Percentiles rank a stretch among this genome's conserved stretches.
These are phyloP conservation scores for Thielaviopsis musarum DNA, from an alignment of 2,329 filamentous ascomycete species.

Conservation along the genomic window DNA sequence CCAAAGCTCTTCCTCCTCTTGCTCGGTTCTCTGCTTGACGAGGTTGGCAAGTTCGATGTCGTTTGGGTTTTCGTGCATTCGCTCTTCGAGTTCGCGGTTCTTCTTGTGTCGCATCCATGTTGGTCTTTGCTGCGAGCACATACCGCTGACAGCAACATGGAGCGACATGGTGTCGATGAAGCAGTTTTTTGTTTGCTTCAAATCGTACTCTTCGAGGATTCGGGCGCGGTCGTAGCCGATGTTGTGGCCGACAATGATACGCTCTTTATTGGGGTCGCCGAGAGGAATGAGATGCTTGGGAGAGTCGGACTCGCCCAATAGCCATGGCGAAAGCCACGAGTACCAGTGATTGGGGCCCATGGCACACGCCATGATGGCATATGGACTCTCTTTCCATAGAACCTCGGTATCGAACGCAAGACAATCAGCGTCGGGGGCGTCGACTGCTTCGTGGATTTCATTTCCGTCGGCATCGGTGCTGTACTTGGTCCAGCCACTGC, in stretches of 20 bases:
- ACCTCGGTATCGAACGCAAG: slow-evolving; percentile 94
- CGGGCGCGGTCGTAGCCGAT: slow-evolving; percentile 87
- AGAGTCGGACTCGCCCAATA: slow-evolving; percentile 64
- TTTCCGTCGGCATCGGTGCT: slow-evolving; percentile 46
- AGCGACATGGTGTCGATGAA: slow-evolving; percentile 97
- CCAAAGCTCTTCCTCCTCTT: slow-evolving; percentile 92
- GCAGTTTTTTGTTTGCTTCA: slow-evolving; percentile 66
- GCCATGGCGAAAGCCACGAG: slow-evolving; percentile 90
- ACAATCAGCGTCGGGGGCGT: slow-evolving; percentile 62
- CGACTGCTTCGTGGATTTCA: slow-evolving; percentile 39
- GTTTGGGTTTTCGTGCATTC: slow-evolving; percentile 53
- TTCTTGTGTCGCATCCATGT: slow-evolving; percentile 98
- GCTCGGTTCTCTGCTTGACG: slow-evolving; percentile 49
- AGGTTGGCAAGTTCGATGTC: slow-evolving; percentile 55
- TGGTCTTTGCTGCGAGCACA: slow-evolving; percentile 92
- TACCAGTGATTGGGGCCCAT: slow-evolving; percentile 87
- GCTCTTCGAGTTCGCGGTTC: slow-evolving; percentile 66
- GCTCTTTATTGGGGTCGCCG: slow-evolving; percentile 54
- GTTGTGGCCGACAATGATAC: slow-evolving; percentile 85
- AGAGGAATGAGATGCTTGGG: slow-evolving; percentile 73
- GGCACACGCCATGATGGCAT: slow-evolving; percentile 93
- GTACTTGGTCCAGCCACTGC: slow-evolving; percentile 93
- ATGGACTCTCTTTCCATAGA: slow-evolving; percentile 84
- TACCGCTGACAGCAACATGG: slow-evolving; percentile 93
- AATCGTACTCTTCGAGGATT: slow-evolving; percentile 72